Base-by-base conservation (phyloP, 805 yeast species). In the Wickerhamomyces ciferrii region DNA sequence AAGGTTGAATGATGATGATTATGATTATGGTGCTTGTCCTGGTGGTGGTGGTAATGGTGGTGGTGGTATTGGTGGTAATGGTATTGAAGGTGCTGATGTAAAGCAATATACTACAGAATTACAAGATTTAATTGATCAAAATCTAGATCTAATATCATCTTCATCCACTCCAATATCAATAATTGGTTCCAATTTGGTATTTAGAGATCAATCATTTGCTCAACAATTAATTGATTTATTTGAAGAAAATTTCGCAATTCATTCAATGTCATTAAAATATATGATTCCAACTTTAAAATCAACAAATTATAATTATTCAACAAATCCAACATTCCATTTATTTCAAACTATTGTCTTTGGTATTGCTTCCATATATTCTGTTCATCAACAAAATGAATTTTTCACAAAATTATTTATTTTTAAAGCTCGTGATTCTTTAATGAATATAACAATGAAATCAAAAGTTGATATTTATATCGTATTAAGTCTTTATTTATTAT, bases 301-400 rank as follows among this genome's bases (percentile, higher is more conserved):
- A 0, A 47, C 60, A 51, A 49, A 52, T 5, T 62, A 58, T 38
- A 45, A 58, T 8, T 21, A 46, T 2, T 49, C 50, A 20, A n/a
- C 9, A 1, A 42, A 44, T 3, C 60, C 56, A 3, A 57, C 63
- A 2, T 48, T 53, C 18, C 61, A 58, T 32, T 44, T 62, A 5
- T 43, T 64, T n/a, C 48, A 61, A 48, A 52, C 58, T 37, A 47
- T 56, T 2, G 44, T 62, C 5, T 52, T 55, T 27, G 67, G 64
- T 3, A 27, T 58, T 9, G 64, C 60, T 2, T 57, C 61, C 4
- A 34, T 54, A 3, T 61, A 49, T 37, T 58, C 62, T 25, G 53
- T 53, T 10, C 25, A 51, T 18, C 40, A 39, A 7, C 41, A 47
- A 5, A 45, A 54, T 24, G 46, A 46, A 18, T n/a, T n/a, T n/a